A percentile compares a stretch with the other conserved stretches of the same genome.
Evolutionary conservation across 2,329 filamentous ascomycete species (phyloP).

Genomic region (Graphilbum fragrans): DNA sequence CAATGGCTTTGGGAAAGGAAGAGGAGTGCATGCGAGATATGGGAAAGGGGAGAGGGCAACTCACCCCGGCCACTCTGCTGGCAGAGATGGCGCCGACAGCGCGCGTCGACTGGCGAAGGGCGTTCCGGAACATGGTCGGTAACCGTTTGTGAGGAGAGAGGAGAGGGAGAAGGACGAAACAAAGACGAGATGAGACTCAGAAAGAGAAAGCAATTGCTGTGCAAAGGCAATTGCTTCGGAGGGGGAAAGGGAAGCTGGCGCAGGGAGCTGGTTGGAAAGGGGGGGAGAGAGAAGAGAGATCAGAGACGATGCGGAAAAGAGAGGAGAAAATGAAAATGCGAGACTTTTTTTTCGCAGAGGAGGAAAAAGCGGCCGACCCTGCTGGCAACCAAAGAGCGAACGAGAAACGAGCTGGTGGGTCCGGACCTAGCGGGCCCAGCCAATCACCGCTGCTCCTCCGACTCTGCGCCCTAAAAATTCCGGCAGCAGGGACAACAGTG

Average conservation of each 20-base stretch:
- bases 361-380: conserved; percentile 6
- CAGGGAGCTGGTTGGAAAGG: background rate
- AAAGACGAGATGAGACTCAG: conserved; percentile 30
- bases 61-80: conserved; percentile 88
- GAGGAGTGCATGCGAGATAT: no score
- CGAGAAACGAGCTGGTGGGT: conserved; percentile 6
- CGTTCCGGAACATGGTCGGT: conserved; percentile 85
- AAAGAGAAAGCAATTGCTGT: conserved; percentile 48
- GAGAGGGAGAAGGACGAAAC: background rate
- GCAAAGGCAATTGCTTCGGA: conserved; percentile 40
- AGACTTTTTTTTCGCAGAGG: conserved; percentile 8
- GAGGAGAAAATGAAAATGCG: conserved; percentile 9
- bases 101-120: conserved; percentile 92
- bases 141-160: conserved; percentile 4
- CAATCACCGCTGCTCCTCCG: conserved; percentile 9
- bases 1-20: no score
- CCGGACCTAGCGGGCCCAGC: conserved; percentile 1
- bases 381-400: conserved; percentile 1
- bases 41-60: conserved; percentile 41
- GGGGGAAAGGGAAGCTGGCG: conserved; percentile 1
- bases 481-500: conserved; percentile 8
- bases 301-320: conserved; percentile 9
- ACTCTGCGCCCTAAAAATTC: conserved; percentile 14
- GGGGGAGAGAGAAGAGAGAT: background rate
- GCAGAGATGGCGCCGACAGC: conserved; percentile 89